phyloP scores from a whole-genome alignment of 805 yeast species.

The Cyberlindnera maritima region DNA sequence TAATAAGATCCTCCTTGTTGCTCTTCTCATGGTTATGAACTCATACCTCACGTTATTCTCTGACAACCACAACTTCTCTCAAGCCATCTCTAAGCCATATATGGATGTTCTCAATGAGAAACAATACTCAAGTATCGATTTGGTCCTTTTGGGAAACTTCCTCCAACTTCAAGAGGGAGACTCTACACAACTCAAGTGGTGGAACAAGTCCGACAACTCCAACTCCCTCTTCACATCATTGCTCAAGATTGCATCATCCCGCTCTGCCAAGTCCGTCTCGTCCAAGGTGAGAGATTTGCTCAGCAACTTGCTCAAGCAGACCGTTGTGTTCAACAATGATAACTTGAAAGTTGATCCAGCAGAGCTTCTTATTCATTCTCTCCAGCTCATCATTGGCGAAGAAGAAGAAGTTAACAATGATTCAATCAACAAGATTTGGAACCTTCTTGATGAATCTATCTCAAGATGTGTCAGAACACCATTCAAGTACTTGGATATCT shows the following conservation, averaged over 20 bases:
- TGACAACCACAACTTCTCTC: slow-evolving; percentile 30
- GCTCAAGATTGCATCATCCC: slow-evolving; percentile 47
- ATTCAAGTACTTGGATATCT: slow-evolving; percentile 74
- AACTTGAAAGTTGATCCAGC: slow-evolving; percentile 50
- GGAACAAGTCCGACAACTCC: slow-evolving; percentile 51
- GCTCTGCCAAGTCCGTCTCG: slow-evolving; percentile 37
- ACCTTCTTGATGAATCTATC: slow-evolving; percentile 70
- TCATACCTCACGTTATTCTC: slow-evolving; percentile 39
- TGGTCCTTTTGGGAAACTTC: slow-evolving; percentile 55
- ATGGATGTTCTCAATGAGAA: slow-evolving; percentile 32
- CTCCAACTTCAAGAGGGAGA: slow-evolving; percentile 59
- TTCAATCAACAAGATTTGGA: slow-evolving; percentile 45
- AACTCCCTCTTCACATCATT: slow-evolving; percentile 68
- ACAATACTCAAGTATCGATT: slow-evolving; percentile 48
- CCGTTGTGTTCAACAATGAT: slow-evolving; percentile 51
- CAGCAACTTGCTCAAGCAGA: slow-evolving; percentile 45
- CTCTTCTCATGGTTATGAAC: slow-evolving; percentile 44
- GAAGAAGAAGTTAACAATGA: slow-evolving; percentile 14
- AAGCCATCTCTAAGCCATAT: slow-evolving; percentile 33
- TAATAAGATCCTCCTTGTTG: slow-evolving; percentile 45
- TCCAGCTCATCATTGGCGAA: slow-evolving; percentile 28
- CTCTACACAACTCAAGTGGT: slow-evolving; percentile 68
- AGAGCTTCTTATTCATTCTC: slow-evolving; percentile 49
- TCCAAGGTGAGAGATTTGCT: slow-evolving; percentile 42
- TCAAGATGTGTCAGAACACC: slow-evolving; percentile 73